These are phyloP conservation scores for Eutrema japonicum DNA, from an alignment of 345 rosid genomes.

Conservation along the genomic window DNA sequence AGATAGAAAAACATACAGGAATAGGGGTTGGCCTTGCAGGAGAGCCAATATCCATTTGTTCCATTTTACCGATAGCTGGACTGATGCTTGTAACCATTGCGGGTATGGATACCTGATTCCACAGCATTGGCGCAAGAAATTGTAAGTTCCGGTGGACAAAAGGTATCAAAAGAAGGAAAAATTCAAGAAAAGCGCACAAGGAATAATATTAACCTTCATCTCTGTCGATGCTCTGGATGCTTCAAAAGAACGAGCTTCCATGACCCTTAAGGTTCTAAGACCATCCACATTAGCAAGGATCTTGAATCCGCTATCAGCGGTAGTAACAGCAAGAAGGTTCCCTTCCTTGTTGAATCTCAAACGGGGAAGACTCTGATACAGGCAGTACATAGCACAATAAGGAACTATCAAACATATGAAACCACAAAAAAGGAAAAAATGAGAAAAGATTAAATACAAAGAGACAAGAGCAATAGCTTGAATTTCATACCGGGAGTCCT, in stretches of 20 bases:
- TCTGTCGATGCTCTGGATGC: constrained; percentile 49
- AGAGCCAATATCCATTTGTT: constrained; percentile 52
- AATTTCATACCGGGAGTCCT: constrained; percentile 59
- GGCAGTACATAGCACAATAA: constrained; percentile 18
- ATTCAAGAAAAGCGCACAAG: not conserved
- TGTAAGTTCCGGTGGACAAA: constrained; percentile 1
- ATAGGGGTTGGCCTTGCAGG: constrained; percentile 52
- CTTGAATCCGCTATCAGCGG: constrained; percentile 65
- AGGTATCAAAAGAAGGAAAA: not conserved
- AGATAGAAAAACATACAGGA: constrained; percentile 42
- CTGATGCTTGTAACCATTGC: constrained; percentile 47
- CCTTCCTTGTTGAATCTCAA: constrained; percentile 82
- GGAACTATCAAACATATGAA: constrained; percentile 24
- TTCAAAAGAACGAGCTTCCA: constrained; percentile 57
- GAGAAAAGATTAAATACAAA: constrained; percentile 12
- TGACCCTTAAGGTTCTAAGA: constrained; percentile 52
- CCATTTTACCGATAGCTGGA: constrained; percentile 57
- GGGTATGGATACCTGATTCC: constrained; percentile 50
- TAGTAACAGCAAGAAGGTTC: constrained; percentile 63
- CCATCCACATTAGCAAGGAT: constrained; percentile 68
- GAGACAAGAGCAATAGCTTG: not conserved
- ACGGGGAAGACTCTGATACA: constrained; percentile 57
- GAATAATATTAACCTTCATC: constrained; percentile 34
- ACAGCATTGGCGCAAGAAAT: constrained; percentile 5
- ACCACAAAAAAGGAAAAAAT: not conserved